Conservation (phyloP, 805 yeast species). For the Saturnispora sekii region DNA sequence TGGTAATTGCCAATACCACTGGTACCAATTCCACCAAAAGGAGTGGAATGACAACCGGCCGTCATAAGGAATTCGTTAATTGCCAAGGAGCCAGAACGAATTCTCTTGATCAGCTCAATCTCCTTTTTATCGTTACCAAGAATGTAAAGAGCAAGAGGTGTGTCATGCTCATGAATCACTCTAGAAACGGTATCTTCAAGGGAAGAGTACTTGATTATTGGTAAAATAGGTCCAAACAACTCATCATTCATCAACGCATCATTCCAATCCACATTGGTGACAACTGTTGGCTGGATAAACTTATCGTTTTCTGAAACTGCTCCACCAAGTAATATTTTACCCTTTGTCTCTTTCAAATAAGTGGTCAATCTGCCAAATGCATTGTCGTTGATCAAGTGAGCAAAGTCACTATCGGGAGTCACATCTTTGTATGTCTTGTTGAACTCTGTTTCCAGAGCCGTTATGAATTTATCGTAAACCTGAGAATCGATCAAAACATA, state of each 20-base stretch:
- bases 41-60: conserved; percentile 51
- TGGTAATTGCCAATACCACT: conserved; percentile 84
- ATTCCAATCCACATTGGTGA: conserved; percentile 50
- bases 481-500: conserved; percentile 60
- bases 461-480: conserved; percentile 42
- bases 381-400: conserved; percentile 52
- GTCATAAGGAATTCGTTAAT: conserved; percentile 67
- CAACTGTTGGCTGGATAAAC: conserved; percentile 64
- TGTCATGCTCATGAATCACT: conserved; percentile 44
- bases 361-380: conserved; percentile 39
- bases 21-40: conserved; percentile 86
- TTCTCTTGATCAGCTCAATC: conserved; percentile 37
- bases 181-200: conserved; percentile 34
- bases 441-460: conserved; percentile 2
- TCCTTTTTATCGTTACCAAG: conserved; percentile 43
- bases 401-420: conserved; percentile 30
- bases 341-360: conserved; percentile 40
- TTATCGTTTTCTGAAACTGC: conserved; percentile 30
- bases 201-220: conserved; percentile 44
- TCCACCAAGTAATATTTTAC: conserved; percentile 43
- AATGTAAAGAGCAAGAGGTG: conserved; percentile 75
- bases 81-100: conserved; percentile 65
- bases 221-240: conserved; percentile 79
- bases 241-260: conserved; percentile 72
- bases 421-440: conserved; percentile 30